These are phyloP conservation scores for Lanmaoa rubissima DNA, from an alignment of 768 basidiomycete genomes.

Conservation along the genomic window DNA sequence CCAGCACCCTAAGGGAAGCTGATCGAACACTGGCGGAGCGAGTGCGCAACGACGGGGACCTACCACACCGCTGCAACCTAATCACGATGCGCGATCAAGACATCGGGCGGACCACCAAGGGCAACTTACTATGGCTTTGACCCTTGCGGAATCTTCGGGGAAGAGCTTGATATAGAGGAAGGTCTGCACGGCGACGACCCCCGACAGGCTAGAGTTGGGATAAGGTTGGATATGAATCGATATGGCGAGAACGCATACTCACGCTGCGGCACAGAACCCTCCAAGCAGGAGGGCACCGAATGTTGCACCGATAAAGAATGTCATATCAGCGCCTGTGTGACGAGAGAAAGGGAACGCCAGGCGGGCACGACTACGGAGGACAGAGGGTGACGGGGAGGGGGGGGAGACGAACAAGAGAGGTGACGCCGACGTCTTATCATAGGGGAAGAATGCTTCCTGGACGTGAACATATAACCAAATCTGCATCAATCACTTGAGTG, in stretches of 20 bases:
- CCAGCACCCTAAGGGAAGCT: slow-evolving; percentile 29
- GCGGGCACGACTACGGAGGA: neutral
- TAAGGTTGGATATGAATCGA: neutral
- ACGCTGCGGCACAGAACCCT: slow-evolving; percentile 31
- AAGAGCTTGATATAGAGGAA: slow-evolving; percentile 32
- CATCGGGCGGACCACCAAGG: neutral
- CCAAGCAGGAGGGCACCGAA: slow-evolving; percentile 31
- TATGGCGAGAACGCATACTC: neutral
- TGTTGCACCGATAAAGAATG: slow-evolving; percentile 16
- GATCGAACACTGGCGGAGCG: neutral
- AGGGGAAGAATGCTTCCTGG: neutral
- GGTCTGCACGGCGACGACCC: slow-evolving; percentile 26
- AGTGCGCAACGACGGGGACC: neutral
- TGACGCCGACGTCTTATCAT: neutral
- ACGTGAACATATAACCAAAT: no score
- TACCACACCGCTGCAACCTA: slow-evolving; percentile 32
- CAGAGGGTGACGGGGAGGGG: neutral
- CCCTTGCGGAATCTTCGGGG: slow-evolving; percentile 20
- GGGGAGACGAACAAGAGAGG: neutral
- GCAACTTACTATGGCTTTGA: slow-evolving; percentile 25
- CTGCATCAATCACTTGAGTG: no score
- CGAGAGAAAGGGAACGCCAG: neutral
- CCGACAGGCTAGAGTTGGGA: slow-evolving; percentile 24
- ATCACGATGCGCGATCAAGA: neutral
- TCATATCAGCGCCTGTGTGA: slow-evolving; percentile 5